A percentile compares a stretch with the other conserved stretches of the same genome.
Conservation (phyloP, 345 rosid genomes). For the Populus euphratica region DNA sequence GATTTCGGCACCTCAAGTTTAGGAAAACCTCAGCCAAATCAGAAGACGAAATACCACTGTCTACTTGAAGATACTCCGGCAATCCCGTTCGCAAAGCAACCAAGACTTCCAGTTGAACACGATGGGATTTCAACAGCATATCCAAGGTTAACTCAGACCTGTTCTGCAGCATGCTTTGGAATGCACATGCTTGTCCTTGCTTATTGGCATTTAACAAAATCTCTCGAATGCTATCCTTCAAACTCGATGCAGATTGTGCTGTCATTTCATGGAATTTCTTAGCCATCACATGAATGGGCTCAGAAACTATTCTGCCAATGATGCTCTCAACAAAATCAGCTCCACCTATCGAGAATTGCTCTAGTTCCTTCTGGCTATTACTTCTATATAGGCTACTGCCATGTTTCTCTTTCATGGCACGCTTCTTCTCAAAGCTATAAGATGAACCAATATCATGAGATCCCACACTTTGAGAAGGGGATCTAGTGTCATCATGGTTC, state of each 20-base stretch:
- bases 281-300: conserved; percentile 71
- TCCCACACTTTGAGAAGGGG: conserved; percentile 60
- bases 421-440: conserved; percentile 62
- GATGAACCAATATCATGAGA: conserved; percentile 66
- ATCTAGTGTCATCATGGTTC: conserved; percentile 46
- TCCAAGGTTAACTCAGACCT: conserved; percentile 64
- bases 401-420: conserved; percentile 45
- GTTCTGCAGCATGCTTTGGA: conserved; percentile 55
- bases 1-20: conserved; percentile 77
- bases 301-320: conserved; percentile 60
- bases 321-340: conserved; percentile 69
- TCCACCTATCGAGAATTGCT: conserved; percentile 50
- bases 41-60: conserved; percentile 46
- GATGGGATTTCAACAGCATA: conserved; percentile 55
- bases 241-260: conserved; percentile 44
- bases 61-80: conserved; percentile 61
- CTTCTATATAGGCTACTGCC: conserved; percentile 57
- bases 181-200: conserved; percentile 47
- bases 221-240: conserved; percentile 78
- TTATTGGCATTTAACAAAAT: conserved; percentile 63
- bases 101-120: conserved; percentile 78
- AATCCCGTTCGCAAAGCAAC: conserved; percentile 74
- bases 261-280: conserved; percentile 77
- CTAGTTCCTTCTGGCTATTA: conserved; percentile 56
- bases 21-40: conserved; percentile 86